These are phyloP conservation scores for Kalmanozyma brasiliensis DNA, from an alignment of 1,284 basidiomycete genomes.

Conservation along the genomic window DNA sequence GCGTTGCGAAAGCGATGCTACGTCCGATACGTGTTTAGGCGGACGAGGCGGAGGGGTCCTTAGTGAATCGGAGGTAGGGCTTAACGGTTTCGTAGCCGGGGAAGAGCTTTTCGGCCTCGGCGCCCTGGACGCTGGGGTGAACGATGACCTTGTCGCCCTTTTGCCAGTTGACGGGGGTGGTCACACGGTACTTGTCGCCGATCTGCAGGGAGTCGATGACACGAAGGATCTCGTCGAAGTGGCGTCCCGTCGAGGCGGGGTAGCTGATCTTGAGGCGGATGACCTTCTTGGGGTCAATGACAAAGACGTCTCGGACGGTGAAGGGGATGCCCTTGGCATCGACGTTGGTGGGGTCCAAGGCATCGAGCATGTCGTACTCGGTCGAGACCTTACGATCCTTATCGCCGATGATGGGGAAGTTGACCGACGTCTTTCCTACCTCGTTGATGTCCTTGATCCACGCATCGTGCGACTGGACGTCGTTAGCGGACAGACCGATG, in stretches of 20 bases:
- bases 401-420: slow-evolving; percentile 97
- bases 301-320: slow-evolving; percentile 72
- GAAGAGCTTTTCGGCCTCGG: slow-evolving; percentile 89
- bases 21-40: too few relatives aligned
- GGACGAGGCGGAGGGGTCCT: slow-evolving; percentile 52
- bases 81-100: slow-evolving; percentile 72
- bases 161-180: slow-evolving; percentile 90
- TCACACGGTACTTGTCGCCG: slow-evolving; percentile 75
- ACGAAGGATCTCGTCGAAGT: slow-evolving; percentile 84
- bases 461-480: slow-evolving; percentile 78
- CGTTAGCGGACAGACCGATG: slow-evolving; percentile 83
- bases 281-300: slow-evolving; percentile 66
- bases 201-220: slow-evolving; percentile 88
- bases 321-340: slow-evolving; percentile 82
- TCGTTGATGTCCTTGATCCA: slow-evolving; percentile 91
- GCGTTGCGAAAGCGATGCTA: too few relatives aligned
- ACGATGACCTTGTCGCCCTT: slow-evolving; percentile 94
- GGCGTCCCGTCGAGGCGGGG: slow-evolving; percentile 71
- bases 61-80: slow-evolving; percentile 72
- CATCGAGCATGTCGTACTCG: slow-evolving; percentile 91
- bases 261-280: slow-evolving; percentile 85
- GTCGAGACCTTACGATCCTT: slow-evolving; percentile 76
- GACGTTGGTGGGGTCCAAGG: slow-evolving; percentile 91
- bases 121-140: slow-evolving; percentile 84
- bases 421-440: slow-evolving; percentile 78